A percentile compares a stretch with the other conserved stretches of the same genome.
phyloP scores from a whole-genome alignment of 176 grass and related monocot genomes.

The Zoysia japonica region DNA sequence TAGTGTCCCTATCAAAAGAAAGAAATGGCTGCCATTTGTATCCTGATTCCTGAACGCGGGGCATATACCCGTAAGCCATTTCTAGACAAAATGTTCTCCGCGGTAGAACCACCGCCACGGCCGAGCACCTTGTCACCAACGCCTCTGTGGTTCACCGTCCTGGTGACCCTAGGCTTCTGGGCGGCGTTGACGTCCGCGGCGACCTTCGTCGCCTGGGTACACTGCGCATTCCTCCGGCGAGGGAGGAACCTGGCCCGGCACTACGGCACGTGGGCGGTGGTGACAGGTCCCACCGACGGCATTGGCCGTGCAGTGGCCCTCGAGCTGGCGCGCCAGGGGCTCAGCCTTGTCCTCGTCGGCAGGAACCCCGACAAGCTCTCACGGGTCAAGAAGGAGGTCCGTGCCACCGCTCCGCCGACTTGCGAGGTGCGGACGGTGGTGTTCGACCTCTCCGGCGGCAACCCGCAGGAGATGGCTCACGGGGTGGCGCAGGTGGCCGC shows the following conservation, averaged over 20 bases:
- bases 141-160: conserved; percentile 23
- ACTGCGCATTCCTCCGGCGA: conserved; percentile 36
- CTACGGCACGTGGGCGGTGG: conserved; percentile 63
- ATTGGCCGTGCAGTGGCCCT: conserved; percentile 62
- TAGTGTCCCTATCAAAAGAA: too few relatives aligned
- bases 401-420: neutral
- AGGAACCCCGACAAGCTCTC: conserved; percentile 60
- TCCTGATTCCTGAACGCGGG: neutral
- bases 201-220: conserved; percentile 31
- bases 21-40: neutral
- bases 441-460: conserved; percentile 50
- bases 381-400: conserved; percentile 21
- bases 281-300: conserved; percentile 65
- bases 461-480: conserved; percentile 9
- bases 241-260: conserved; percentile 8
- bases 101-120: neutral
- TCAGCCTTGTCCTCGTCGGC: conserved; percentile 65
- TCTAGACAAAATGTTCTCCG: too few relatives aligned
- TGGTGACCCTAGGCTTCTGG: conserved; percentile 28
- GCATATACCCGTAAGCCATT: neutral
- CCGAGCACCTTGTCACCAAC: neutral
- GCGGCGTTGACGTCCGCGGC: neutral
- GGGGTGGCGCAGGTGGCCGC: conserved; percentile 21
- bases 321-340: conserved; percentile 41
- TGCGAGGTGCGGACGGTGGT: conserved; percentile 45